These are phyloP conservation scores for Botrytis squamosa DNA, from an alignment of 2,329 filamentous ascomycete species.

Conservation along the genomic window DNA sequence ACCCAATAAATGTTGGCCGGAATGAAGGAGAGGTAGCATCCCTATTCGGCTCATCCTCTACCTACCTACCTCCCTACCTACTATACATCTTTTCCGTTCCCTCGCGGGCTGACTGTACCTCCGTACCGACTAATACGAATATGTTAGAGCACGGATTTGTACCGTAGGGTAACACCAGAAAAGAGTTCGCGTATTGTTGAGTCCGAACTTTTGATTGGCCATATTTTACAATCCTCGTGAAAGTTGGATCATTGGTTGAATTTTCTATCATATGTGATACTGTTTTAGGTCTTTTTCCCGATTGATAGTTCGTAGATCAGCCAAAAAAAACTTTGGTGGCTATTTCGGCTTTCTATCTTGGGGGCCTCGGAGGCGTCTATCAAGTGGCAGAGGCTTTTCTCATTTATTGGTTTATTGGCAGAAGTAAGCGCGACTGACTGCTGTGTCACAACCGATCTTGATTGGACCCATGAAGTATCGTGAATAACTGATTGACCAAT, in stretches of 20 bases:
- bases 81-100: neutral
- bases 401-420: constrained; percentile 17
- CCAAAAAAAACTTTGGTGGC: neutral
- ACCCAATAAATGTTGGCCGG: neutral
- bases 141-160: neutral
- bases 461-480: neutral
- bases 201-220: neutral
- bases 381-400: constrained; percentile 7
- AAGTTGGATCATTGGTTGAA: neutral
- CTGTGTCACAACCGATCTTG: neutral
- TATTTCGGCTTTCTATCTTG: constrained; percentile 8
- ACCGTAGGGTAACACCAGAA: neutral
- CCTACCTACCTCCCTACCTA: neutral
- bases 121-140: neutral
- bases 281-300: neutral
- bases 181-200: neutral
- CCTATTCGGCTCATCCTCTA: neutral
- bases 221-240: neutral
- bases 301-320: constrained; percentile 4
- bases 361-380: constrained; percentile 2
- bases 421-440: constrained; percentile 12
- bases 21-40: neutral
- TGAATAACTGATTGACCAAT: neutral
- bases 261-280: neutral
- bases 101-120: constrained; percentile 4